A percentile compares a stretch with the other conserved stretches of the same genome.
phyloP scores from a whole-genome alignment of 495 filamentous ascomycete genomes.

The Daldinia concentrica region DNA sequence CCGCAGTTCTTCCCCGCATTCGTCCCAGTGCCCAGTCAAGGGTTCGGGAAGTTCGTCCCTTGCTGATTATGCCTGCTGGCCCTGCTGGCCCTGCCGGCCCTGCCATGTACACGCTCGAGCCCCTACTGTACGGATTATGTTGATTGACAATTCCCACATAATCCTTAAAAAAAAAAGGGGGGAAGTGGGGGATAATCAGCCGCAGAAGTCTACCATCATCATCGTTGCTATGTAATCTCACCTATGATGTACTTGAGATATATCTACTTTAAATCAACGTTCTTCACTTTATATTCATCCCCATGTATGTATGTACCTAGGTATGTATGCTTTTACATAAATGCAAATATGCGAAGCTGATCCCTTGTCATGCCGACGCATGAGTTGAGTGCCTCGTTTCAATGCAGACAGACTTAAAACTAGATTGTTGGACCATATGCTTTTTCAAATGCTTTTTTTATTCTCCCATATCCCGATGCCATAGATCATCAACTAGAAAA shows the following conservation, averaged over 20 bases:
- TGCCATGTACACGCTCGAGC: not conserved
- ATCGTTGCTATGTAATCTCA: not conserved
- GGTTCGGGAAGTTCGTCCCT: slow-evolving; percentile 6
- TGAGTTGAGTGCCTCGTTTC: not conserved
- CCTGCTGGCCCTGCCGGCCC: too few relatives aligned
- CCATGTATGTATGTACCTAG: not conserved
- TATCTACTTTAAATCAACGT: not conserved
- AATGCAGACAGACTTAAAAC: not conserved
- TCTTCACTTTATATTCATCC: slow-evolving; percentile 3
- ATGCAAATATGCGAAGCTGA: not conserved
- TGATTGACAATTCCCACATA: not conserved
- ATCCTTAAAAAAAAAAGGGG: slow-evolving; percentile 2
- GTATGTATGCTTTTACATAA: slow-evolving; percentile 8
- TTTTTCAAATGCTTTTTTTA: slow-evolving; percentile 11
- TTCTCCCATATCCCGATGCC: not conserved
- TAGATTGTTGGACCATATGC: slow-evolving; percentile 13
- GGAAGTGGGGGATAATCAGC: slow-evolving; percentile 4
- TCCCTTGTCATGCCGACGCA: not conserved
- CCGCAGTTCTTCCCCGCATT: slow-evolving; percentile 33
- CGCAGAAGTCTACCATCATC: not conserved
- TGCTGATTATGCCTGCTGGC: not conserved
- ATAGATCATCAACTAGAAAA: not conserved
- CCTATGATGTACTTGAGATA: not conserved
- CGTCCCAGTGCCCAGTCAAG: slow-evolving; percentile 14
- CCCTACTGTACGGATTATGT: not conserved